Evolutionary conservation across 805 yeast species (phyloP).

Genomic region (Wickerhamiella kurtzmanii): DNA sequence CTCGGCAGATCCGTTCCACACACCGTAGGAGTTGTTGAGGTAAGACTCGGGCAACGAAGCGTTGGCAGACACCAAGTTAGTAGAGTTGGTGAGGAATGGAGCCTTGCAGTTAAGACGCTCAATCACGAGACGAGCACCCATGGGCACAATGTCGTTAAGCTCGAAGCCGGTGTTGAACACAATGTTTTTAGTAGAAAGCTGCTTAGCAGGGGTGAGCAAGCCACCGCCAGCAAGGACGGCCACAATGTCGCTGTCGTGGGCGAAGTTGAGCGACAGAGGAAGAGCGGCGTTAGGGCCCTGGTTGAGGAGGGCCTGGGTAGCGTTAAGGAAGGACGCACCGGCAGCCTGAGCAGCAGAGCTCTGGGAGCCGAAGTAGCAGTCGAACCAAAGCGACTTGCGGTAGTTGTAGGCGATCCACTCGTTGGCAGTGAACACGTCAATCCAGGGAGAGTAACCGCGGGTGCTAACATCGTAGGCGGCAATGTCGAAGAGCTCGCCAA

Average conservation of each 20-base stretch:
- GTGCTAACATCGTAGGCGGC: slow-evolving; percentile 41
- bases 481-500: slow-evolving; percentile 30
- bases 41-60: slow-evolving; percentile 9
- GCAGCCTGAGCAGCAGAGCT: slow-evolving; percentile 20
- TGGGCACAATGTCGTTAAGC: slow-evolving; percentile 38
- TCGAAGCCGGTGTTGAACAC: slow-evolving; percentile 36
- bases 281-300: slow-evolving; percentile 27
- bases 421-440: slow-evolving; percentile 23
- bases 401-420: slow-evolving; percentile 22
- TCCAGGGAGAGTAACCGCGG: slow-evolving; percentile 32
- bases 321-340: slow-evolving; percentile 38
- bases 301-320: slow-evolving; percentile 35
- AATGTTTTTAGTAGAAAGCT: slow-evolving; percentile 28
- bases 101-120: slow-evolving; percentile 36
- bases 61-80: slow-evolving; percentile 6
- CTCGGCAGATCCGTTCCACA: slow-evolving; percentile 19
- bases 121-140: slow-evolving; percentile 41
- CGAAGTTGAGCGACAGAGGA: slow-evolving; percentile 35
- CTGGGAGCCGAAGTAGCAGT: slow-evolving; percentile 23
- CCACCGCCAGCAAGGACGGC: slow-evolving; percentile 38
- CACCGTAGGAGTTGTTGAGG: slow-evolving; percentile 8
- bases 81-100: slow-evolving; percentile 11
- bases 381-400: slow-evolving; percentile 14
- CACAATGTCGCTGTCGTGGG: slow-evolving; percentile 48
- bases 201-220: slow-evolving; percentile 29